Conservation (phyloP, 208 protist species). For the Trypanosoma melophagium region DNA sequence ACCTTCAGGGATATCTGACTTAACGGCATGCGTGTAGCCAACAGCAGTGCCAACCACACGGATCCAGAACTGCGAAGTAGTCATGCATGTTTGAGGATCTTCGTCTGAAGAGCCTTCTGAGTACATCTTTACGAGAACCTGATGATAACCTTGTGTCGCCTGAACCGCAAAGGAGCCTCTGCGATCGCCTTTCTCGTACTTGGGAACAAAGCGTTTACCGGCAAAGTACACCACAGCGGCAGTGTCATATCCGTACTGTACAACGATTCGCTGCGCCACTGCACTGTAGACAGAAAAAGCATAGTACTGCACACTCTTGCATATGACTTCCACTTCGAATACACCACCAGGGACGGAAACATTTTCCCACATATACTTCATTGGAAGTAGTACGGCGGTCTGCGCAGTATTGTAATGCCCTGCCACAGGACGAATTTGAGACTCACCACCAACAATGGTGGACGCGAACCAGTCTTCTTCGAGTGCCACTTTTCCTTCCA, state of each 20-base stretch:
- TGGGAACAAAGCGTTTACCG: slow-evolving; percentile 10
- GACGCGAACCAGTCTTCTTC: slow-evolving; percentile 20
- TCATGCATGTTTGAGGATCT: neutral
- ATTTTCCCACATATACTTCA: slow-evolving; percentile 5
- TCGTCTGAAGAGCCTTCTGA: neutral
- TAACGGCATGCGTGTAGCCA: slow-evolving; percentile 6
- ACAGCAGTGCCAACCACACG: slow-evolving; percentile 18
- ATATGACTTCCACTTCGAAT: slow-evolving; percentile 2
- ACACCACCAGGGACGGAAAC: slow-evolving; percentile 7
- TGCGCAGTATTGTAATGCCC: neutral
- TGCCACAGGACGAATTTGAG: slow-evolving; percentile 11
- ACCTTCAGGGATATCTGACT: neutral
- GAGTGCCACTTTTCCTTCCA: slow-evolving; percentile 4
- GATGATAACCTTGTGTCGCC: slow-evolving; percentile 15
- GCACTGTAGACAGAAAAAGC: slow-evolving; percentile 19
- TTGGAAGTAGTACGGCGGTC: neutral
- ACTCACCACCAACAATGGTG: slow-evolving; percentile 19
- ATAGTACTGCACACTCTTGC: slow-evolving; percentile 16
- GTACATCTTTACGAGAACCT: slow-evolving; percentile 20
- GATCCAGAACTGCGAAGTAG: slow-evolving; percentile 7
- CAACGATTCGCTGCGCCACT: slow-evolving; percentile 7
- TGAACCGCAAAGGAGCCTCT: slow-evolving; percentile 3
- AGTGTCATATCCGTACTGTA: slow-evolving; percentile 15
- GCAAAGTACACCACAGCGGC: slow-evolving; percentile 10
- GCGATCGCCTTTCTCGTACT: neutral